phyloP scores from a whole-genome alignment of 768 basidiomycete genomes.

The Boletellus sp. region DNA sequence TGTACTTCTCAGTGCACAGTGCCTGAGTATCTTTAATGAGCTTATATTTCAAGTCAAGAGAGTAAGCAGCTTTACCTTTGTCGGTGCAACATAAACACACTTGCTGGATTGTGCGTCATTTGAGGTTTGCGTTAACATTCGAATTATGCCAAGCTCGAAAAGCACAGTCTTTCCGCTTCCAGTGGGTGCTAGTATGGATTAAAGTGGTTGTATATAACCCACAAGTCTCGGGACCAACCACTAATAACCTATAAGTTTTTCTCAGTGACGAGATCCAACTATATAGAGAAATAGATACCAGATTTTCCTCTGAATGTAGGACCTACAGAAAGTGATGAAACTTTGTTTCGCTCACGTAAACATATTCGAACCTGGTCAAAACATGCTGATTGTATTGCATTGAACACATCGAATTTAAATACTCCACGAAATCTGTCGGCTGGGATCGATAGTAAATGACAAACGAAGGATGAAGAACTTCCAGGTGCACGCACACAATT shows the following conservation, averaged over 20 bases:
- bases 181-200: constrained; percentile 68
- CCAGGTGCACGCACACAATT: constrained; percentile 51
- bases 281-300: constrained; percentile 40
- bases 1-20: constrained; percentile 77
- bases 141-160: constrained; percentile 88
- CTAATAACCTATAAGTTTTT: constrained; percentile 57
- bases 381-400: constrained; percentile 84
- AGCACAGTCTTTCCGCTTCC: constrained; percentile 95
- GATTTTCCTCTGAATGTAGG: constrained; percentile 54
- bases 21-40: constrained; percentile 47
- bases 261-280: constrained; percentile 4
- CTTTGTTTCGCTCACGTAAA: neutral
- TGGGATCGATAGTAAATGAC: constrained; percentile 30
- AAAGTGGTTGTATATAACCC: constrained; percentile 1
- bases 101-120: constrained; percentile 41
- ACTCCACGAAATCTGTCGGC: constrained; percentile 77
- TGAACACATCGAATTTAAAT: constrained; percentile 90
- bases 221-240: constrained; percentile 38
- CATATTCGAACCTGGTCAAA: constrained; percentile 57
- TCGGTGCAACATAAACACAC: constrained; percentile 91
- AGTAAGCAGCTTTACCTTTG: constrained; percentile 52
- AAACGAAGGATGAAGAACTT: neutral
- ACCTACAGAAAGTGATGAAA: constrained; percentile 41
- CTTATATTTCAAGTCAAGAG: neutral
- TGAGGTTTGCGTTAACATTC: constrained; percentile 51